Evolutionary conservation across 2,329 filamentous ascomycete genomes (phyloP).

Genomic region (Ophiosphaerella korrae): DNA sequence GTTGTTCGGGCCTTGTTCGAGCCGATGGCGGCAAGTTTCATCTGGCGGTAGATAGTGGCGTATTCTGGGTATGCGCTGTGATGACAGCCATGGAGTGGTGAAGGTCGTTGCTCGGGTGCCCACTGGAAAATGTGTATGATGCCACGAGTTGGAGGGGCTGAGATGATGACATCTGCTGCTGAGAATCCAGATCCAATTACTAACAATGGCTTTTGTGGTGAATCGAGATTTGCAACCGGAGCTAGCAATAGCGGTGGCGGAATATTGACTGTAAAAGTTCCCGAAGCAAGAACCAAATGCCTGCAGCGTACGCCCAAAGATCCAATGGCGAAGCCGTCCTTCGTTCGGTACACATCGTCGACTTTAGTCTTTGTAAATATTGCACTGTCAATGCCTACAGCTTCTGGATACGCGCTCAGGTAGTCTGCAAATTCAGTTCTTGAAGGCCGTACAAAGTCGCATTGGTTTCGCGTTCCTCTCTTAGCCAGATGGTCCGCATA

Average conservation of each 20-base stretch:
- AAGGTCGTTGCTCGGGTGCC: slow-evolving; percentile 61
- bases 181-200: slow-evolving; percentile 67
- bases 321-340: slow-evolving; percentile 55
- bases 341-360: slow-evolving; percentile 51
- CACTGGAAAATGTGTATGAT: slow-evolving; percentile 67
- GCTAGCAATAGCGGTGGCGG: slow-evolving; percentile 56
- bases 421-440: slow-evolving; percentile 62
- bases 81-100: slow-evolving; percentile 63
- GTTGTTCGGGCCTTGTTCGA: slow-evolving; percentile 21
- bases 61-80: slow-evolving; percentile 67
- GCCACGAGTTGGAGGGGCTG: slow-evolving; percentile 54
- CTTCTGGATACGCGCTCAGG: slow-evolving; percentile 58
- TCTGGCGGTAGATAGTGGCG: slow-evolving; percentile 63
- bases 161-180: slow-evolving; percentile 65
- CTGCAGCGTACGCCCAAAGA: slow-evolving; percentile 61
- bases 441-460: slow-evolving; percentile 60
- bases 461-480: slow-evolving; percentile 47
- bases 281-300: slow-evolving; percentile 63
- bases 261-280: slow-evolving; percentile 62
- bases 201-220: slow-evolving; percentile 51
- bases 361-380: slow-evolving; percentile 53
- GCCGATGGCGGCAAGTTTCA: slow-evolving; percentile 58
- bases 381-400: slow-evolving; percentile 57
- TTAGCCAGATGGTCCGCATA: slow-evolving; percentile 59
- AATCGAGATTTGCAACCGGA: slow-evolving; percentile 48